Base-by-base conservation (phyloP, 192 early-diverging fungal species). In the Linnemannia schmuckeri region DNA sequence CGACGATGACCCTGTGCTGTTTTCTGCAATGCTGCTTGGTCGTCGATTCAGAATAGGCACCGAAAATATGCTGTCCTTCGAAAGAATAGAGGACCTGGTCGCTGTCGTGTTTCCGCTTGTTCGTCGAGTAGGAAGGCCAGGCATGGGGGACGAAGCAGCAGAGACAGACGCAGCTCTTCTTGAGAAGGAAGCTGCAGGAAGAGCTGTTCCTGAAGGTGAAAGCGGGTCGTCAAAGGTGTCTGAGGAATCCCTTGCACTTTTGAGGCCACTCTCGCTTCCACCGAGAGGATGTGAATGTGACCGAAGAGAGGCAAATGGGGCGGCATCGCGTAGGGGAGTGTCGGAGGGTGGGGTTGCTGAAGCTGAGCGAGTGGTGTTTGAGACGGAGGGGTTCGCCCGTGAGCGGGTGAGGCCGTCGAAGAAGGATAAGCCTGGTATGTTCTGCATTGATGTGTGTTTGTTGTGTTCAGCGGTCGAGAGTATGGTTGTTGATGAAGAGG, bases 381-480 rank as follows among this genome's bases (percentile, higher is more conserved):
- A 38, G 33, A 44, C 38, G 9, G n/a, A 24, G 10, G 44, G 69
- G 7, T 27, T 46, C 12, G 37, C 30, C 10, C 84, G 78, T 27
- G 84, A 86, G 27, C 63, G 37, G 8, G 84, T 81, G 8, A 86
- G 75, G 4, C 84, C 84, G 61, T 86, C 84, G 70, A 86, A 86
- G 71, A 86, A 86, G 7, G 84, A 86, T 35, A 86, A n/a, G 9
- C 84, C 84, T 41, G 84, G 84, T 37, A 86, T 86, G 75, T 86
- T 86, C 41, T 86, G 84, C 84, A 86, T 86, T 40, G 77, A 38
- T 20, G 61, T 33, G n/a, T 27, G 6, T n/a, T 8, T 27, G 55
- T n/a, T 63, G 3, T 30, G 27, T 33, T 49, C 47, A 20, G 35
- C 4, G 66, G 66, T 69, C 66, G 8, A 69, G 71, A 24, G 38